Conservation (phyloP, 441 rosid species). For the Jatropha podagrica region DNA sequence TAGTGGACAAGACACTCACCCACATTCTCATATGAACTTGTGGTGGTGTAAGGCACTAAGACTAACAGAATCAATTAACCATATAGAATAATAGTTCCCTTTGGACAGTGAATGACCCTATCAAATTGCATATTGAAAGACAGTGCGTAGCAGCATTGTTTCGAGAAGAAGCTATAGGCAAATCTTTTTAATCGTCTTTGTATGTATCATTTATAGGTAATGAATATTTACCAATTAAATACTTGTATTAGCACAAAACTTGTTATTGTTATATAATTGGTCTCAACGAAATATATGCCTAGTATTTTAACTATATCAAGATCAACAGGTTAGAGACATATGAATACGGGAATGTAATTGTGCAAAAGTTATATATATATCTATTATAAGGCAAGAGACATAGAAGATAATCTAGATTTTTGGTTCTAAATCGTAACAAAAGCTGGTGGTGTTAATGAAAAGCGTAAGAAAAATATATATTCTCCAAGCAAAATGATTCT, state of each 20-base stretch:
- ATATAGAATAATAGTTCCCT: neutral
- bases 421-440: neutral
- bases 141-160: neutral
- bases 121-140: neutral
- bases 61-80: neutral
- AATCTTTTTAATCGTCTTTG: neutral
- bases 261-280: no score
- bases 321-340: conserved; percentile 7
- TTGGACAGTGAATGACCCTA: neutral
- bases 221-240: neutral
- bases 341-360: neutral
- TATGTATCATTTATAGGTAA: neutral
- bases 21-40: neutral
- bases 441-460: neutral
- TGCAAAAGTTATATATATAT: neutral
- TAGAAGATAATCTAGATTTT: neutral
- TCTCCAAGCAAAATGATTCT: neutral
- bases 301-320: conserved; percentile 10
- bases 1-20: neutral
- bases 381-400: no score
- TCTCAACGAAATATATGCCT: neutral
- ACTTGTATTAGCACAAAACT: neutral
- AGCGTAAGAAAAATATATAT: neutral
- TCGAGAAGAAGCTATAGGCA: neutral
- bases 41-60: neutral